These are phyloP conservation scores for Ogataea nakhonphanomensis DNA, from an alignment of 805 yeast species.

Conservation along the genomic window DNA sequence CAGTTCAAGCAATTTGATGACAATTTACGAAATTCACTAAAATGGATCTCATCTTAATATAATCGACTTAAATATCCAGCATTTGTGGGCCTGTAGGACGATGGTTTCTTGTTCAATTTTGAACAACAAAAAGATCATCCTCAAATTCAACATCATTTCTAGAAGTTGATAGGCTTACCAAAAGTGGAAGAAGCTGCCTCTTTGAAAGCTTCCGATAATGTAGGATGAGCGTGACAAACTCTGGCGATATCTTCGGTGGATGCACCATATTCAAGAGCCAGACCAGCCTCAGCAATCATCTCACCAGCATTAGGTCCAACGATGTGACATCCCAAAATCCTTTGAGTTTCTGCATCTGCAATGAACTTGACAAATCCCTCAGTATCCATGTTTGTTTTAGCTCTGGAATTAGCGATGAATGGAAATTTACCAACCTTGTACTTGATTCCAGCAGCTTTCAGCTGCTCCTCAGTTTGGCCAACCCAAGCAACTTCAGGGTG, in stretches of 20 bases:
- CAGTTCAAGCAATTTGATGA: slow-evolving; percentile 27
- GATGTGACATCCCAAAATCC: slow-evolving; percentile 94
- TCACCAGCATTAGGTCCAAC: slow-evolving; percentile 99
- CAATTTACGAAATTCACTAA: slow-evolving; percentile 9
- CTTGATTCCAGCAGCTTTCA: slow-evolving; percentile 86
- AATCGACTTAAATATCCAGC: not conserved
- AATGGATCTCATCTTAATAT: not conserved
- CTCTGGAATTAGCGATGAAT: slow-evolving; percentile 98
- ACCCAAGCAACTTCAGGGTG: slow-evolving; percentile 99
- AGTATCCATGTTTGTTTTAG: slow-evolving; percentile 94
- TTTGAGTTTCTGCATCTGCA: slow-evolving; percentile 96
- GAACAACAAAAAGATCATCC: not conserved
- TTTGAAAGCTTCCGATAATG: slow-evolving; percentile 95
- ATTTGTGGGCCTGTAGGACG: too few species aligned
- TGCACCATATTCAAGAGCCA: slow-evolving; percentile 98
- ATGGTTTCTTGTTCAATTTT: too few species aligned
- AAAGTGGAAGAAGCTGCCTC: slow-evolving; percentile 95
- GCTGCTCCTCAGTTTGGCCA: slow-evolving; percentile 92
- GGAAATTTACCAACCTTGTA: slow-evolving; percentile 98
- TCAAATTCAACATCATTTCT: slow-evolving; percentile 20
- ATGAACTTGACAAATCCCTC: slow-evolving; percentile 96
- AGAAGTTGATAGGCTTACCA: slow-evolving; percentile 87
- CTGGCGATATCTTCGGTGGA: slow-evolving; percentile 96
- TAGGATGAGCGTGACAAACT: slow-evolving; percentile 98
- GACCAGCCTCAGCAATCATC: slow-evolving; percentile 98